Evolutionary conservation across 805 yeast species (phyloP).

Genomic region (Metschnikowia santaceciliae): DNA sequence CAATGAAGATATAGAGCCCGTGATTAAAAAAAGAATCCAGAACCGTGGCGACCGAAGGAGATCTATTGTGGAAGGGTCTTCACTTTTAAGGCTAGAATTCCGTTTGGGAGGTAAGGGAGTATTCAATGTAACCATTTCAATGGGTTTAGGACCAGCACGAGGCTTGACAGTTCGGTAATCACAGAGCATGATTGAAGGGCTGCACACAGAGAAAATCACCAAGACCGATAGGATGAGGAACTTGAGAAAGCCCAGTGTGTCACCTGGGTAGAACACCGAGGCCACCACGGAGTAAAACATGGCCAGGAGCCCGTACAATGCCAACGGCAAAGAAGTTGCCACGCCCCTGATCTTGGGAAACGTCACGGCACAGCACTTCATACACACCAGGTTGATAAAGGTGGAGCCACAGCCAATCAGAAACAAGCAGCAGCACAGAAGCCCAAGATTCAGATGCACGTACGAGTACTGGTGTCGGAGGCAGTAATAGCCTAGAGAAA

Average conservation of each 20-base stretch:
- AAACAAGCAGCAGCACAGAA: constrained; percentile 46
- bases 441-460: constrained; percentile 32
- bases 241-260: constrained; percentile 52
- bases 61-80: background rate
- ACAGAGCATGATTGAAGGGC: constrained; percentile 43
- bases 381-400: constrained; percentile 56
- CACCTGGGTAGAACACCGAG: constrained; percentile 49
- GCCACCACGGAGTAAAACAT: constrained; percentile 59
- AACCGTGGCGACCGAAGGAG: constrained; percentile 26
- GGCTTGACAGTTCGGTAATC: constrained; percentile 21
- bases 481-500: constrained; percentile 53
- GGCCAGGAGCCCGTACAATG: constrained; percentile 74
- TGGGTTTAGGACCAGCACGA: constrained; percentile 5
- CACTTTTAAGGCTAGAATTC: background rate
- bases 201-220: constrained; percentile 39
- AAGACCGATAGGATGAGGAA: constrained; percentile 43
- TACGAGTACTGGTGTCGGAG: constrained; percentile 48
- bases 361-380: constrained; percentile 69
- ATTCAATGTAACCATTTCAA: constrained; percentile 10
- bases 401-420: constrained; percentile 70
- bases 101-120: background rate
- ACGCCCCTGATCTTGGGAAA: constrained; percentile 67
- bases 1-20: constrained; percentile 39
- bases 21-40: constrained; percentile 37
- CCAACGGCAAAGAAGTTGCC: constrained; percentile 72